Evolutionary conservation across 305 asterid genomes (phyloP).

Genomic region (Nicotiana rustica): DNA sequence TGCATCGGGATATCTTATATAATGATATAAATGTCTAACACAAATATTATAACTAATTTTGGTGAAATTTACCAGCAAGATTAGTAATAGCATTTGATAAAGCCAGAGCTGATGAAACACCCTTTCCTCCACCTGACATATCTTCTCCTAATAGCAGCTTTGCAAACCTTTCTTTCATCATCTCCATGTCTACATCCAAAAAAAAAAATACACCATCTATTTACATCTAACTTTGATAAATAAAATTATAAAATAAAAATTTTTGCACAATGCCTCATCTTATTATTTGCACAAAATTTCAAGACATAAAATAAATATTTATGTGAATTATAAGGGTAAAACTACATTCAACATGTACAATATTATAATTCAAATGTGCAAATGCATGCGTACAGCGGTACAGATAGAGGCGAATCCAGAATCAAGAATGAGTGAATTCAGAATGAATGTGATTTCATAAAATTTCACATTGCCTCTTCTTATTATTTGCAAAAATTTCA

Average conservation of each 20-base stretch:
- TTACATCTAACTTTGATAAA: not conserved
- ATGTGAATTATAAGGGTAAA: not conserved
- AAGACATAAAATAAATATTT: not conserved
- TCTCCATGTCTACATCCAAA: slow-evolving; percentile 60
- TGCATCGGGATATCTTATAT: too few relatives aligned
- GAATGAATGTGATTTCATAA: not conserved
- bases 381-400: not conserved
- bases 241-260: not conserved
- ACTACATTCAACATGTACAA: not conserved
- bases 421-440: not conserved
- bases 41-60: not conserved
- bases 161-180: slow-evolving; percentile 79
- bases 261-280: not conserved
- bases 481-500: too few relatives aligned
- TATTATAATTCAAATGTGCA: not conserved
- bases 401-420: not conserved
- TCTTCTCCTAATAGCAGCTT: slow-evolving; percentile 88
- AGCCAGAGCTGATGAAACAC: slow-evolving; percentile 89
- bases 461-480: too few relatives aligned
- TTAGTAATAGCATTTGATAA: slow-evolving; percentile 86
- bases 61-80: slow-evolving; percentile 65
- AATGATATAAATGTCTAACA: too few relatives aligned
- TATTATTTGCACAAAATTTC: not conserved
- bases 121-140: slow-evolving; percentile 94
- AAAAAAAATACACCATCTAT: not conserved